A percentile compares a stretch with the other conserved stretches of the same genome.
These are phyloP conservation scores for Colletotrichum chrysophilum DNA, from an alignment of 2,329 filamentous ascomycete genomes.

Conservation along the genomic window DNA sequence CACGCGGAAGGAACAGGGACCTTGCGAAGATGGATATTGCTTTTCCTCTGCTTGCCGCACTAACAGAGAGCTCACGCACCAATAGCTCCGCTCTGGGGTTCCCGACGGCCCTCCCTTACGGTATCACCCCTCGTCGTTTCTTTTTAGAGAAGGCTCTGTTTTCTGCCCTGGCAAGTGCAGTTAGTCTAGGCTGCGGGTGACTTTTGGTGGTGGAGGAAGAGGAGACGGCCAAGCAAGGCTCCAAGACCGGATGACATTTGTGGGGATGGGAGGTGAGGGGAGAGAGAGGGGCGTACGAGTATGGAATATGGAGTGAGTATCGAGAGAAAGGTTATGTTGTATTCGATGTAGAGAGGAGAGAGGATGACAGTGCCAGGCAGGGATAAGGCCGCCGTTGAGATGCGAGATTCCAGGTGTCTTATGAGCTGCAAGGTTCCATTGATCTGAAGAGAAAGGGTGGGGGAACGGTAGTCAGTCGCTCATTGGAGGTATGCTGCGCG, in stretches of 20 bases:
- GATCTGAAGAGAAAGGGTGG: constrained; percentile 21
- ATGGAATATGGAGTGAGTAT: background rate
- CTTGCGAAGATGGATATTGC: constrained; percentile 18
- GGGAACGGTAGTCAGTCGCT: constrained; percentile 5
- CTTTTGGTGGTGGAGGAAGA: constrained; percentile 9
- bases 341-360: background rate
- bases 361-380: background rate
- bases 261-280: constrained; percentile 14
- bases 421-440: constrained; percentile 22
- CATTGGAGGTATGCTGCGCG: constrained; percentile 2
- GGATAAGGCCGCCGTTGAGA: constrained; percentile 22
- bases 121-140: constrained; percentile 22
- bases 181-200: constrained; percentile 11
- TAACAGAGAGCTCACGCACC: constrained; percentile 21
- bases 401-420: constrained; percentile 25
- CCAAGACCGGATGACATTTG: constrained; percentile 20
- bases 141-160: constrained; percentile 19
- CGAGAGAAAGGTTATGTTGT: background rate
- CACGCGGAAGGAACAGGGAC: constrained; percentile 19
- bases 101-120: constrained; percentile 23
- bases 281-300: background rate
- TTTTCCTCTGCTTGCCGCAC: constrained; percentile 25
- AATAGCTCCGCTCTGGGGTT: constrained; percentile 20
- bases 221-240: constrained; percentile 5
- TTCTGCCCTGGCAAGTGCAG: constrained; percentile 13